Percentiles rank a stretch among this genome's conserved stretches.
Evolutionary conservation across 495 filamentous ascomycete genomes (phyloP).

Genomic region (Sordaria brevicollis): DNA sequence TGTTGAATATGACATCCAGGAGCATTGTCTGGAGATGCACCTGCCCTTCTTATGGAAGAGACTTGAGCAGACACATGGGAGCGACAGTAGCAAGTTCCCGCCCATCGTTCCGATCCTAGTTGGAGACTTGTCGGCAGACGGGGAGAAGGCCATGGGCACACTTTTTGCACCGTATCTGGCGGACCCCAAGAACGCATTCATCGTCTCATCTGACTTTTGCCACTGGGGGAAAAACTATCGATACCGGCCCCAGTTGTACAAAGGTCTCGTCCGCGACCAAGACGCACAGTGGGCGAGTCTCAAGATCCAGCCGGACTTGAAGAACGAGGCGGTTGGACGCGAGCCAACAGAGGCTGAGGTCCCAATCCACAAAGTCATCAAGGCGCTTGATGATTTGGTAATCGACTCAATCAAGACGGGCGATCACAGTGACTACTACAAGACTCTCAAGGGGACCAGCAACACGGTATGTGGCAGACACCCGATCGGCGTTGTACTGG

Average conservation of each 20-base stretch:
- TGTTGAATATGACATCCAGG: slow-evolving; percentile 59
- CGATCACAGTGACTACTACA: slow-evolving; percentile 54
- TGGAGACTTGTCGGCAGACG: slow-evolving; percentile 54
- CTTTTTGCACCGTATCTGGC: slow-evolving; percentile 71
- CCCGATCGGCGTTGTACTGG: slow-evolving; percentile 92
- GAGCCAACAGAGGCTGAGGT: slow-evolving; percentile 6
- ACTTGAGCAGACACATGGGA: slow-evolving; percentile 44
- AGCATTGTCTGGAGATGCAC: slow-evolving; percentile 97
- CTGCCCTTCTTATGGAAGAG: slow-evolving; percentile 89
- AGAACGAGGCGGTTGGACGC: slow-evolving; percentile 8
- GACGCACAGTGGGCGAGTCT: slow-evolving; percentile 46
- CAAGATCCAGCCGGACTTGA: slow-evolving; percentile 36
- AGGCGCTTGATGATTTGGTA: slow-evolving; percentile 63
- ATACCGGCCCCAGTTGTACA: slow-evolving; percentile 43
- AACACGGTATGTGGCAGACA: slow-evolving; percentile 96
- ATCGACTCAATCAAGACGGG: slow-evolving; percentile 79
- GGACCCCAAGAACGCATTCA: slow-evolving; percentile 68
- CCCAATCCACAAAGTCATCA: slow-evolving; percentile 78
- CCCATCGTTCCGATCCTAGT: slow-evolving; percentile 80
- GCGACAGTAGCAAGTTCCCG: slow-evolving; percentile 44
- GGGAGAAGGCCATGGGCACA: slow-evolving; percentile 59
- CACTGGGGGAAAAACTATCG: slow-evolving; percentile 87
- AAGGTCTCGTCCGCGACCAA: slow-evolving; percentile 12
- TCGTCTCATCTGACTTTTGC: slow-evolving; percentile 91
- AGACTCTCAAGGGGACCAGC: slow-evolving; percentile 56